Base-by-base conservation (phyloP, 768 basidiomycete genomes). In the Trichaptum fuscoviolaceum region DNA sequence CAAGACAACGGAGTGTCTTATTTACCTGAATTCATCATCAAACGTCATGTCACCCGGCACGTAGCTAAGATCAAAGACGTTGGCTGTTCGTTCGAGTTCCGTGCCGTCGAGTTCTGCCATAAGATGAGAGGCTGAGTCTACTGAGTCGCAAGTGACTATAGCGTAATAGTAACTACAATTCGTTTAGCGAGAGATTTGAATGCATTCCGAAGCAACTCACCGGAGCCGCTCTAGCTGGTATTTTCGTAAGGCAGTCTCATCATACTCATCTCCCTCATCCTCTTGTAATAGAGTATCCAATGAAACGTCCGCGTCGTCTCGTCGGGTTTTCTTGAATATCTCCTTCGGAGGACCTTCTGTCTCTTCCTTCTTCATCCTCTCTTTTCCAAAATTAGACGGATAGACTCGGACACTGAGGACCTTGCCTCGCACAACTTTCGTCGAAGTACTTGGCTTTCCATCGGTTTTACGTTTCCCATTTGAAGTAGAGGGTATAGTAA, bases 11-110 rank as follows among this genome's bases (percentile, higher is more conserved):
- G 68, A 57, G 8, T 25, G n/a, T n/a, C n/a, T n/a, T 59, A 71
- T 78, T 64, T 72, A 93, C 94, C 91, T 82, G 70, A 81, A 85
- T 66, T 91, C 87, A 18, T 85, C 85, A 23, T 90, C 91, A 71
- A 98, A 97, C 1, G 80, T 80, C 94, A 96, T 95, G 25, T 83
- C 90, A 34, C 95, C 88, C 0, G 95, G 93, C 12, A 96, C 94
- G 75, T 91, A 98, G 75, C 96, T 97, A 35, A 99, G 78, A 74
- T 99, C 93, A 67, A 99, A 90, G 7, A 98, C 85, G 74, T 99
- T 99, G 2, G 97, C 96, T 0, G 96, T 97, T 34, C 95, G 88
- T 76, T 99, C 97, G 18, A 99, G 85, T 75, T 99, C 97, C 1
- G 96, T 93, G 18, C 95, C 95, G 70, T 98, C 92, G 26, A 98